Percentiles rank a stretch among this genome's conserved stretches.
Conservation (phyloP, 352 stramenopile species). For the Bremia lactucae region DNA sequence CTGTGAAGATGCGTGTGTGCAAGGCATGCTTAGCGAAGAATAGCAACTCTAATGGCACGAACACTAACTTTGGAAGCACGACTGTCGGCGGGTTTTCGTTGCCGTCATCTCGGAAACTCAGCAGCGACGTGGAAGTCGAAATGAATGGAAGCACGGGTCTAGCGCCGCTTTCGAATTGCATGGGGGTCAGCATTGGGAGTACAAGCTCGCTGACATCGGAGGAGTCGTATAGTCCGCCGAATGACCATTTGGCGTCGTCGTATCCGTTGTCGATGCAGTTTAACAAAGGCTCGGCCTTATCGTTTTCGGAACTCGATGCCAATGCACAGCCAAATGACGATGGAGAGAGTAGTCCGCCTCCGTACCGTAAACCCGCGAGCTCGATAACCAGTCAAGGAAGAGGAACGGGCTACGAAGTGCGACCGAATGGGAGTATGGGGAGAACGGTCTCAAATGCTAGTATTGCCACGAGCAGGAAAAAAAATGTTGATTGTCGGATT, state of each 20-base stretch:
- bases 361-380: slow-evolving; percentile 13
- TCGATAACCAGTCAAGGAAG: slow-evolving; percentile 19
- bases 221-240: slow-evolving; percentile 30
- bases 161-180: slow-evolving; percentile 5
- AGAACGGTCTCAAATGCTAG: slow-evolving; percentile 26
- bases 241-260: slow-evolving; percentile 19
- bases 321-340: slow-evolving; percentile 25
- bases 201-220: slow-evolving; percentile 44
- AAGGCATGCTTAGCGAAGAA: slow-evolving; percentile 69
- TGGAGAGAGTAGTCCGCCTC: slow-evolving; percentile 17
- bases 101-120: slow-evolving; percentile 7
- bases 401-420: slow-evolving; percentile 19
- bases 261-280: slow-evolving; percentile 13
- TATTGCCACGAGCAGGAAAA: slow-evolving; percentile 25
- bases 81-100: slow-evolving; percentile 14
- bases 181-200: slow-evolving; percentile 26
- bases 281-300: slow-evolving; percentile 29
- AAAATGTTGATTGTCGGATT: slow-evolving; percentile 42
- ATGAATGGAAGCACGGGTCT: slow-evolving; percentile 6
- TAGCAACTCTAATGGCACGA: slow-evolving; percentile 15
- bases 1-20: slow-evolving; percentile 61
- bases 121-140: slow-evolving; percentile 23
- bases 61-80: slow-evolving; percentile 15
- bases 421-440: slow-evolving; percentile 20
- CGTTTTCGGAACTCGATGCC: slow-evolving; percentile 37